These are phyloP conservation scores for Suillus bovinus DNA, from an alignment of 768 basidiomycete species.

Conservation along the genomic window DNA sequence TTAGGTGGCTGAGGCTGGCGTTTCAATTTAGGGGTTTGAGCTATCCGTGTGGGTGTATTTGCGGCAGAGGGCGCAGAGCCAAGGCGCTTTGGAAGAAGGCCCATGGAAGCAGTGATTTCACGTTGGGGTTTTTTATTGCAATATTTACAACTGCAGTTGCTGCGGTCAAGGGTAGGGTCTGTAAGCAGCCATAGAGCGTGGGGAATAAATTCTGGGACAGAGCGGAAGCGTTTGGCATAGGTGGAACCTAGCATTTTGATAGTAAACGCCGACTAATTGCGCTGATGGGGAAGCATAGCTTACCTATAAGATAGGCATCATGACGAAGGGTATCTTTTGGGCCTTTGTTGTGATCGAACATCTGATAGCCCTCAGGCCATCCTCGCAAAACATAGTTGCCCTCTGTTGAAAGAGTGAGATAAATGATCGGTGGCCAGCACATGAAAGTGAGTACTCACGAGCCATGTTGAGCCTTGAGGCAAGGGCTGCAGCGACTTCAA, in stretches of 20 bases:
- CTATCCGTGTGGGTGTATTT: constrained; percentile 14
- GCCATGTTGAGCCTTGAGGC: constrained; percentile 48
- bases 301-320: constrained; percentile 81
- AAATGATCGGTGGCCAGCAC: constrained; percentile 3
- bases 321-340: constrained; percentile 52
- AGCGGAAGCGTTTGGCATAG: constrained; percentile 61
- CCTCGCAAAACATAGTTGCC: constrained; percentile 60
- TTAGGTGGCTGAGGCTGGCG: constrained; percentile 10
- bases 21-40: constrained; percentile 24
- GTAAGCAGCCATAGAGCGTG: constrained; percentile 79
- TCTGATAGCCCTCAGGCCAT: constrained; percentile 68
- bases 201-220: constrained; percentile 82
- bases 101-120: constrained; percentile 65
- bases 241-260: constrained; percentile 37
- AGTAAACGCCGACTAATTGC: background rate
- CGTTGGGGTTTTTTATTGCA: constrained; percentile 69
- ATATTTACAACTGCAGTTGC: constrained; percentile 74
- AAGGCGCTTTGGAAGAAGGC: constrained; percentile 36
- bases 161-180: constrained; percentile 46
- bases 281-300: constrained; percentile 15
- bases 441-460: constrained; percentile 38
- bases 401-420: constrained; percentile 30
- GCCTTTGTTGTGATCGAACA: constrained; percentile 80
- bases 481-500: constrained; percentile 39
- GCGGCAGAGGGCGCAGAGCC: constrained; percentile 30